Conservation (phyloP, 768 basidiomycete species). For the Hydnomerulius pinastri region DNA sequence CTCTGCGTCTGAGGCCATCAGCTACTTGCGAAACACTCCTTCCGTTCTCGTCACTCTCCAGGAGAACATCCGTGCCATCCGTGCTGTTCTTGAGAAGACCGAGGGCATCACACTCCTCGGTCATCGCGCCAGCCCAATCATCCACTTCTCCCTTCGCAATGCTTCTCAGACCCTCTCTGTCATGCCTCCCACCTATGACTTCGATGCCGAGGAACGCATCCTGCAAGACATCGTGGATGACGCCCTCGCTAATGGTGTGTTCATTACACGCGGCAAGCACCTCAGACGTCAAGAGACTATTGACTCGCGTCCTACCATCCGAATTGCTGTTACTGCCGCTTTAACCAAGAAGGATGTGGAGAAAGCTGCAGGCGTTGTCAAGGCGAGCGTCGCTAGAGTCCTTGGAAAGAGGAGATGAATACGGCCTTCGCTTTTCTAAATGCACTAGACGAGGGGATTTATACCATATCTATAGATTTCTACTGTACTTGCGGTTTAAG, state of each 20-base stretch:
- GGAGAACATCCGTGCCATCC: constrained; percentile 78
- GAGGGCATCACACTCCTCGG: constrained; percentile 84
- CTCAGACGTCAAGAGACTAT: constrained; percentile 81
- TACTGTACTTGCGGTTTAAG: constrained; percentile 12
- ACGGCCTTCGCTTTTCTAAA: neutral
- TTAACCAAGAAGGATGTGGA: constrained; percentile 89
- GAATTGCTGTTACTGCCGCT: constrained; percentile 77
- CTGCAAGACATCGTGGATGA: constrained; percentile 95
- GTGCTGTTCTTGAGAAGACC: constrained; percentile 77
- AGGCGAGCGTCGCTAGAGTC: constrained; percentile 73
- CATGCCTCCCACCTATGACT: constrained; percentile 43
- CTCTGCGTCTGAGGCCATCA: constrained; percentile 83
- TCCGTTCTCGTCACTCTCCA: constrained; percentile 75
- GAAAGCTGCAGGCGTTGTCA: constrained; percentile 78
- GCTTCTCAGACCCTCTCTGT: constrained; percentile 22
- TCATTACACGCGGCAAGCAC: constrained; percentile 83
- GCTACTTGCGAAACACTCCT: constrained; percentile 73
- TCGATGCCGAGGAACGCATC: constrained; percentile 70
- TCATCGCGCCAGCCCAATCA: constrained; percentile 82
- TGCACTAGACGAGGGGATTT: constrained; percentile 20
- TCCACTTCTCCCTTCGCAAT: constrained; percentile 73
- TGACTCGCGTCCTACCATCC: constrained; percentile 82
- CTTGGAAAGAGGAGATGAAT: constrained; percentile 56
- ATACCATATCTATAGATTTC: constrained; percentile 31
- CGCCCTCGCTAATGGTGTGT: constrained; percentile 73